Conservation (phyloP, 805 yeast genomes). For the Priceomyces haplophilus region DNA sequence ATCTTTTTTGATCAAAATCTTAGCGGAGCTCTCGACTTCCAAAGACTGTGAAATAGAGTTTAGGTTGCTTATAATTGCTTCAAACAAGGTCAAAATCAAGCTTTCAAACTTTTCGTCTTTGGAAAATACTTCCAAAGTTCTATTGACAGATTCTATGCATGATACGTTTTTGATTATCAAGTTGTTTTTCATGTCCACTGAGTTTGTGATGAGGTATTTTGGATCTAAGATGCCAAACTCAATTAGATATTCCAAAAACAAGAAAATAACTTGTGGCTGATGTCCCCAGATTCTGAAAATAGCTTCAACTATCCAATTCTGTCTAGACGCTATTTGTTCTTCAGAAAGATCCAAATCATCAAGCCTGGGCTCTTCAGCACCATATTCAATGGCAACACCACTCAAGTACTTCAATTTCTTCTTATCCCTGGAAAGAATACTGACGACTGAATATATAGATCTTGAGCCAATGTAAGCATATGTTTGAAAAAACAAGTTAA, state of each 20-base stretch:
- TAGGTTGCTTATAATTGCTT: constrained; percentile 28
- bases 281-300: constrained; percentile 43
- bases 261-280: constrained; percentile 44
- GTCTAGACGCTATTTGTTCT: constrained; percentile 26
- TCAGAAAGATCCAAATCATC: constrained; percentile 22
- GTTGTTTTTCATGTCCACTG: constrained; percentile 25
- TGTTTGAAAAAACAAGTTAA: constrained; percentile 64
- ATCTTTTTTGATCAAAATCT: constrained; percentile 24
- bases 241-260: constrained; percentile 41
- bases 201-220: constrained; percentile 24
- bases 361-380: constrained; percentile 25
- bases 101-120: constrained; percentile 10
- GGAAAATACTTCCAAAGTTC: constrained; percentile 27
- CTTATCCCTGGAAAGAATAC: constrained; percentile 38
- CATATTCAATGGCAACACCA: constrained; percentile 28
- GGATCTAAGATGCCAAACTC: constrained; percentile 36
- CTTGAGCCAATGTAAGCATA: constrained; percentile 83
- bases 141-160: constrained; percentile 41
- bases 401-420: constrained; percentile 37
- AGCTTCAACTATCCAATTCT: constrained; percentile 36
- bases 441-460: constrained; percentile 59
- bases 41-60: constrained; percentile 20
- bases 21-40: constrained; percentile 13
- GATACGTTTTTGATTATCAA: constrained; percentile 40
- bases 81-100: constrained; percentile 15